Evolutionary conservation across 139 green algal genomes (phyloP).

Genomic region (Chlorella sp.): DNA sequence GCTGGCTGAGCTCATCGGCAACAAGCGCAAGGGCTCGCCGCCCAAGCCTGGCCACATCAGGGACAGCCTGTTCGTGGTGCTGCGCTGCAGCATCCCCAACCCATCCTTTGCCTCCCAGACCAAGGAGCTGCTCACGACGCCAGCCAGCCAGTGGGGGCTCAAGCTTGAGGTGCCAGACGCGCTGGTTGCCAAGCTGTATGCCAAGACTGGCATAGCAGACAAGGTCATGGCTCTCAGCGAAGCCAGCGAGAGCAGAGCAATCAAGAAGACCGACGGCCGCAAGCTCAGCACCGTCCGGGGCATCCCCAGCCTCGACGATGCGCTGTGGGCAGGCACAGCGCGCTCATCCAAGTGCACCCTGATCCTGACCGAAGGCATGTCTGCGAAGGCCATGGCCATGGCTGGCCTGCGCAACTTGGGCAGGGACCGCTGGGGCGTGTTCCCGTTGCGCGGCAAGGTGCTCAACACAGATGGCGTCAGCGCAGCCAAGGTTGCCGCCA

Average conservation of each 20-base stretch:
- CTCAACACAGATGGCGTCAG: constrained; percentile 96
- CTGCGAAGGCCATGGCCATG: constrained; percentile 93
- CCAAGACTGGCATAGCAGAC: constrained; percentile 79
- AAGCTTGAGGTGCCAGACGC: constrained; percentile 85
- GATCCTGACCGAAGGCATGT: constrained; percentile 99
- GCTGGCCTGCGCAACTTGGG: constrained; percentile 90
- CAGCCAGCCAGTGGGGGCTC: constrained; percentile 83
- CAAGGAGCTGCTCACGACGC: constrained; percentile 94
- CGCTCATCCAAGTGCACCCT: constrained; percentile 90
- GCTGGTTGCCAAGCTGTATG: constrained; percentile 82
- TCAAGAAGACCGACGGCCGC: constrained; percentile 97
- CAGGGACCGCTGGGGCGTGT: constrained; percentile 93
- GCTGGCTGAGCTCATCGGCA: too few relatives aligned
- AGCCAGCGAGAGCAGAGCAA: constrained; percentile 67
- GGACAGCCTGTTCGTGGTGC: background rate
- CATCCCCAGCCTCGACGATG: constrained; percentile 96
- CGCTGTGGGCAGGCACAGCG: constrained; percentile 89
- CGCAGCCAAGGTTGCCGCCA: constrained; percentile 80
- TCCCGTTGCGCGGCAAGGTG: constrained; percentile 96
- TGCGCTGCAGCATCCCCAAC: background rate
- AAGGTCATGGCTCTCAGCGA: constrained; percentile 50
- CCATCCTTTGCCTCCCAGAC: constrained; percentile 50
- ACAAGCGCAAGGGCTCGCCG: too few relatives aligned
- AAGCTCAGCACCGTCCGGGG: constrained; percentile 95
- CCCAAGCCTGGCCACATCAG: too few relatives aligned